These are phyloP conservation scores for Pleurotus ostreatus DNA, from an alignment of 768 basidiomycete genomes.

Conservation along the genomic window DNA sequence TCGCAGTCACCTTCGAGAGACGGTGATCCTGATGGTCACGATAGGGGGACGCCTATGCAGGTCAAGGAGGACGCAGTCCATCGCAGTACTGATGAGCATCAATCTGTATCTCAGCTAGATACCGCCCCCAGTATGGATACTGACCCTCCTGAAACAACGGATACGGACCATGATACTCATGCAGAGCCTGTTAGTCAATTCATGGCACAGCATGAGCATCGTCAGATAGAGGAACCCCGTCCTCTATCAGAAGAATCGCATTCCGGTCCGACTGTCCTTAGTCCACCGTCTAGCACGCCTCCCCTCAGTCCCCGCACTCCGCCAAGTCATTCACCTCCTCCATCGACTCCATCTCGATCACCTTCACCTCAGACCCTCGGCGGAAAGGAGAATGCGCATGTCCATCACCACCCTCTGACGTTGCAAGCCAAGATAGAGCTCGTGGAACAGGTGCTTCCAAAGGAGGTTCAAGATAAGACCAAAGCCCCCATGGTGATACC, in stretches of 20 bases:
- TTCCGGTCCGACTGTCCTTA: background rate
- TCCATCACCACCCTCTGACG: constrained; percentile 7
- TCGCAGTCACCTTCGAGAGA: background rate
- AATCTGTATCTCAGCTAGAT: too few relatives aligned
- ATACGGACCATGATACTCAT: too few relatives aligned
- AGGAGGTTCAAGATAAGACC: background rate
- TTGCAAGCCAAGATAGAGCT: constrained; percentile 17
- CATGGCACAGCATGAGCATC: too few relatives aligned
- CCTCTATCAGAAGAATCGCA: constrained; percentile 2
- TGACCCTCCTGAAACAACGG: too few relatives aligned
- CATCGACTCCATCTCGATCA: background rate
- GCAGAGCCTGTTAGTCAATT: too few relatives aligned
- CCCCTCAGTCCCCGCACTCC: constrained; percentile 1
- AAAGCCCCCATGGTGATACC: background rate
- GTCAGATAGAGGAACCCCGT: background rate
- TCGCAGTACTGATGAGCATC: too few relatives aligned
- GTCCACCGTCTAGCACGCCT: background rate
- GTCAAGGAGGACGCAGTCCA: background rate
- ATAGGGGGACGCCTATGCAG: background rate
- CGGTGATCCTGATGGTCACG: background rate
- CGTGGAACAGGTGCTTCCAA: constrained; percentile 13
- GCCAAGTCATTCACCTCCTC: background rate
- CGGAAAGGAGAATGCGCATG: background rate
- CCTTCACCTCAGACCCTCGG: background rate
- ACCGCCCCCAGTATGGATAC: too few relatives aligned